A percentile compares a stretch with the other conserved stretches of the same genome.
Conservation (phyloP, 345 rosid species). For the Dimocarpus longan region DNA sequence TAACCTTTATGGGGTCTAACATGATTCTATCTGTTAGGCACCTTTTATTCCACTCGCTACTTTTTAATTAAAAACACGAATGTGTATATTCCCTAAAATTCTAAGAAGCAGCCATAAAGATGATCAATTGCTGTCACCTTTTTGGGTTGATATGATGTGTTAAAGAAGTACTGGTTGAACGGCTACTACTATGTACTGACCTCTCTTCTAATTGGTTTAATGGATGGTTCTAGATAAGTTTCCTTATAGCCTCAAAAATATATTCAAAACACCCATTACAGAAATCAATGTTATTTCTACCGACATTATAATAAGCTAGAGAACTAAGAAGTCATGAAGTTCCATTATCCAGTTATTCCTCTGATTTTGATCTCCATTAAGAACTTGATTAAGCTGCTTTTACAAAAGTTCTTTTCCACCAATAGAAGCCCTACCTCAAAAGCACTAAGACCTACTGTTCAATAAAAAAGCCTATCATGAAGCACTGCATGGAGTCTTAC, state of each 20-base stretch:
- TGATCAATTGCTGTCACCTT: background rate
- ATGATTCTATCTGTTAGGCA: no score
- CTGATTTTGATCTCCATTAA: background rate
- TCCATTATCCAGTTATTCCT: background rate
- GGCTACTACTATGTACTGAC: background rate
- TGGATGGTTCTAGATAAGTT: background rate
- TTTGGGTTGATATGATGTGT: constrained; percentile 7
- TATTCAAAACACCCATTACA: background rate
- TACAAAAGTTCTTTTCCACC: background rate
- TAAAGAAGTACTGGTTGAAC: constrained; percentile 1
- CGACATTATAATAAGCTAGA: background rate
- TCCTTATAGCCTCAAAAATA: background rate
- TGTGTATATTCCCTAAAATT: background rate
- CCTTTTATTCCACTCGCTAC: no score
- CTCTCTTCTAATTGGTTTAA: background rate
- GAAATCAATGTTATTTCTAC: background rate
- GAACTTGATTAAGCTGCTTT: background rate
- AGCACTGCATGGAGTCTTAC: background rate
- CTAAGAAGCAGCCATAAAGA: background rate
- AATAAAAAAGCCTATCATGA: constrained; percentile 3
- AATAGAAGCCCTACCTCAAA: background rate
- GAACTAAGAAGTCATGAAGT: background rate
- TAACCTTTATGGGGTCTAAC: no score
- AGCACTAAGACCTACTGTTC: background rate
- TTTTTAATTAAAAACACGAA: no score